Percentiles rank a stretch among this genome's conserved stretches.
Conservation (phyloP, 495 filamentous ascomycete genomes). For the Penicillium fimorum region DNA sequence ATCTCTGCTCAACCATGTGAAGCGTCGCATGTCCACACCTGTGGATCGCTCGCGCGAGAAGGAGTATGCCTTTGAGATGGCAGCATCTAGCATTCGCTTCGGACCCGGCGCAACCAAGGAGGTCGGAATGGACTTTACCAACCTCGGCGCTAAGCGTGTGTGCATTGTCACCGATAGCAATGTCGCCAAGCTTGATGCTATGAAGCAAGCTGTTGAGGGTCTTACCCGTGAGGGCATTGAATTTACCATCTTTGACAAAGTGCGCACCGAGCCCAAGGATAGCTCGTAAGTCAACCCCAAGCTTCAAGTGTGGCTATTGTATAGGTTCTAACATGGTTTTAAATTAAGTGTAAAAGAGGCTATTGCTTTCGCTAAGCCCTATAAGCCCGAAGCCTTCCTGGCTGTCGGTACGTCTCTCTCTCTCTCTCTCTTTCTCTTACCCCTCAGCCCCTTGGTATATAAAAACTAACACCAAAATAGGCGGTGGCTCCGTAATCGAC, state of each 20-base stretch:
- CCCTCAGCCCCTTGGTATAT: not conserved
- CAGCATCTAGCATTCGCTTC: slow-evolving; percentile 86
- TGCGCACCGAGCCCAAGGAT: slow-evolving; percentile 88
- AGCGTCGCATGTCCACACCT: slow-evolving; percentile 69
- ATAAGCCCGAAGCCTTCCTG: slow-evolving; percentile 80
- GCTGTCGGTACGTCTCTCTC: slow-evolving; percentile 69
- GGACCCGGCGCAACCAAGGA: slow-evolving; percentile 91
- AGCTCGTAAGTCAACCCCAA: slow-evolving; percentile 61
- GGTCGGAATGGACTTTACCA: slow-evolving; percentile 98
- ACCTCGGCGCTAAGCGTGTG: slow-evolving; percentile 81
- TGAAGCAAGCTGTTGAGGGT: slow-evolving; percentile 78
- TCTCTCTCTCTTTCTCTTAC: slow-evolving; percentile 14
- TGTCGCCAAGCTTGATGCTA: slow-evolving; percentile 75
- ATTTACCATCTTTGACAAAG: slow-evolving; percentile 75
- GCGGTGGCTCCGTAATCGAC: slow-evolving; percentile 83
- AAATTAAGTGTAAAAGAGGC: slow-evolving; percentile 72
- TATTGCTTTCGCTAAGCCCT: slow-evolving; percentile 77
- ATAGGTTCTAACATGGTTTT: not conserved
- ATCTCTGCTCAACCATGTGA: slow-evolving; percentile 54
- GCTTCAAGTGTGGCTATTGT: not conserved
- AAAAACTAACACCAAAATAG: slow-evolving; percentile 20
- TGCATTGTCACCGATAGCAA: slow-evolving; percentile 86
- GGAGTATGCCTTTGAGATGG: slow-evolving; percentile 99
- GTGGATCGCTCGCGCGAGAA: slow-evolving; percentile 69
- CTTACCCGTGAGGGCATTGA: slow-evolving; percentile 73